Base-by-base conservation (phyloP, 2,329 filamentous ascomycete genomes). In the Neonectria punicea region DNA sequence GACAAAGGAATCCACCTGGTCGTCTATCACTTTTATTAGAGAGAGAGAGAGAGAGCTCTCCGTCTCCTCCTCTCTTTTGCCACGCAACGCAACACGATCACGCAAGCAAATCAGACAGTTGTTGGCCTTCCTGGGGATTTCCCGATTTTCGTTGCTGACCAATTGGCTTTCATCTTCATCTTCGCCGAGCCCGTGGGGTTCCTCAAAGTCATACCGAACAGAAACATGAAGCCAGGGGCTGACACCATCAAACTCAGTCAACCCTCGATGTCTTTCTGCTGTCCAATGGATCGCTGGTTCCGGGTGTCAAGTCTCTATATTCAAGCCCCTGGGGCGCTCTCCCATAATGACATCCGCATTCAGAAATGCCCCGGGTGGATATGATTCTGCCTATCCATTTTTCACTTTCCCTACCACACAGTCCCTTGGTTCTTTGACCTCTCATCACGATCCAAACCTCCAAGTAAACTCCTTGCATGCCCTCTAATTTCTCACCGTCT, bases 171-270 rank as follows among this genome's bases (percentile, higher is more conserved):
- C 50, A 41, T 20, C 49, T 46, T 41, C 13, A 41, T 44, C 49
- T 28, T 22, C 22, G 20, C 20, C 20, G 36, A 25, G n/a, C 36
- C 57, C 53, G 49, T 30, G 41, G n/a, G 20, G 16, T 36, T 28
- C 51, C 34, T 49, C 51, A 61, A 61, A 61, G 50, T 6, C 10
- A 34, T 32, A 32, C 5, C 10, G 16, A 20, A 22, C n/a, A 36
- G 32, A 62, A 44, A 30, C 43, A 44, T 36, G 39, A 46, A 51
- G 53, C 36, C 41, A 62, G 59, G 59, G 59, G 54, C 59, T 57
- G 59, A 56, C 53, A 51, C 46, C 44, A 20, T 13, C 51, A 61
- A 61, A 61, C 59, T 61, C 59, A 61, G 44, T 56, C 59, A 56
- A 51, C 46, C 36, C 58, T 60, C 53, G 59, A 61, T 46, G 34